phyloP scores from a whole-genome alignment of 257 asterid species.

The Solanum chmielewskii region DNA sequence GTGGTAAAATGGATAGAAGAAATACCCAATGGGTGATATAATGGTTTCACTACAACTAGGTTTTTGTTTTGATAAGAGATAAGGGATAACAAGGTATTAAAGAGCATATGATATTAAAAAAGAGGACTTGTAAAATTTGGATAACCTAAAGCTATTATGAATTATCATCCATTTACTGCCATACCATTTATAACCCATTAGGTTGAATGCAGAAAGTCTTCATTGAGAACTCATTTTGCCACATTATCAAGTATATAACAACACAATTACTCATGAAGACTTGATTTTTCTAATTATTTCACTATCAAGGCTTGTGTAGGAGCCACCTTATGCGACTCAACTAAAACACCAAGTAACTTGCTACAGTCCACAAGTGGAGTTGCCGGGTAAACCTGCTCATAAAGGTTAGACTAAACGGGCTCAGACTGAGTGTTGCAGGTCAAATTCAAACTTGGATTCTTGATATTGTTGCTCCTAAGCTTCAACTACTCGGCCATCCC shows the following conservation, averaged over 20 bases:
- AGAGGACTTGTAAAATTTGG: neutral
- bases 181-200: neutral
- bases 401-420: neutral
- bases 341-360: neutral
- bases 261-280: neutral
- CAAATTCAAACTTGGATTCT: neutral
- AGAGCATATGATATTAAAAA: neutral
- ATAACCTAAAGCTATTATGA: neutral
- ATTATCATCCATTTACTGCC: neutral
- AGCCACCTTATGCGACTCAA: neutral
- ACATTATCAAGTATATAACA: neutral
- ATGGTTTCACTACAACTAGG: neutral
- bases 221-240: neutral
- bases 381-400: neutral
- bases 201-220: neutral
- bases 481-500: neutral
- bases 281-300: neutral
- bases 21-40: neutral
- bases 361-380: neutral
- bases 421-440: neutral
- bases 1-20: neutral
- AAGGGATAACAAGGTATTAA: neutral
- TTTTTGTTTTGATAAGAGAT: neutral
- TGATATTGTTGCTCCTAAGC: neutral
- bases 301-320: neutral